Evolutionary conservation across 768 basidiomycete genomes (phyloP).

Genomic region (Russula compacta): DNA sequence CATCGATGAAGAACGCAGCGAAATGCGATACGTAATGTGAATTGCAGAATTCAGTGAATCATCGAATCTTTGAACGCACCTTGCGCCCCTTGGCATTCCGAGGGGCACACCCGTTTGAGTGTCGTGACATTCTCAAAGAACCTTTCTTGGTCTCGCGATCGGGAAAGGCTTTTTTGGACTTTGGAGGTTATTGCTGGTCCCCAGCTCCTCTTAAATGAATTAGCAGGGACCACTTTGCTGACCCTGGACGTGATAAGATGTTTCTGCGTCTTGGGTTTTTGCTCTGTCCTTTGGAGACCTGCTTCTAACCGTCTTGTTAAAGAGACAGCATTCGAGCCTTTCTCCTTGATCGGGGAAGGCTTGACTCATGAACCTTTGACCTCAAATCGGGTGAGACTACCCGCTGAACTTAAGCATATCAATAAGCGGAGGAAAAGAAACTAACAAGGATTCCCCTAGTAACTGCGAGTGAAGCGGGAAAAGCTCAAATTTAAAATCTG

Average conservation of each 20-base stretch:
- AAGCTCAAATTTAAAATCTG: conserved; percentile 21
- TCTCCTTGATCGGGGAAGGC: background rate
- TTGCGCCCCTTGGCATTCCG: conserved; percentile 70
- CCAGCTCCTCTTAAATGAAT: conserved; percentile 24
- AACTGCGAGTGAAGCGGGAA: conserved; percentile 82
- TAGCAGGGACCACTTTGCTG: conserved; percentile 1
- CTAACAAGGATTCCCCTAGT: conserved; percentile 85
- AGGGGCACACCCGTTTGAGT: conserved; percentile 71
- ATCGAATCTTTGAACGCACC: conserved; percentile 79
- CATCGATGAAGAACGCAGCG: conserved; percentile 34
- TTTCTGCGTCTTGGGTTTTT: conserved; percentile 27
- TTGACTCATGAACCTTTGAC: conserved; percentile 30
- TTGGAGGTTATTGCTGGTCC: conserved; percentile 31
- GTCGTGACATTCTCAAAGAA: conserved; percentile 46
- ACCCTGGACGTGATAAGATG: conserved; percentile 40
- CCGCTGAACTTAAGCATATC: conserved; percentile 85
- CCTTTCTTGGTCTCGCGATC: background rate
- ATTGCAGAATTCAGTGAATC: conserved; percentile 58
- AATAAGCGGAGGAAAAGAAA: conserved; percentile 89
- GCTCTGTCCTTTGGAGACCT: background rate
- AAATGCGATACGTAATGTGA: conserved; percentile 79
- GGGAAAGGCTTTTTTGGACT: conserved; percentile 21
- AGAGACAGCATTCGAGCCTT: background rate
- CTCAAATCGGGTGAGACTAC: conserved; percentile 80
- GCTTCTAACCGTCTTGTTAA: background rate